Conservation (phyloP, 768 basidiomycete species). For the Amanita rubescens region DNA sequence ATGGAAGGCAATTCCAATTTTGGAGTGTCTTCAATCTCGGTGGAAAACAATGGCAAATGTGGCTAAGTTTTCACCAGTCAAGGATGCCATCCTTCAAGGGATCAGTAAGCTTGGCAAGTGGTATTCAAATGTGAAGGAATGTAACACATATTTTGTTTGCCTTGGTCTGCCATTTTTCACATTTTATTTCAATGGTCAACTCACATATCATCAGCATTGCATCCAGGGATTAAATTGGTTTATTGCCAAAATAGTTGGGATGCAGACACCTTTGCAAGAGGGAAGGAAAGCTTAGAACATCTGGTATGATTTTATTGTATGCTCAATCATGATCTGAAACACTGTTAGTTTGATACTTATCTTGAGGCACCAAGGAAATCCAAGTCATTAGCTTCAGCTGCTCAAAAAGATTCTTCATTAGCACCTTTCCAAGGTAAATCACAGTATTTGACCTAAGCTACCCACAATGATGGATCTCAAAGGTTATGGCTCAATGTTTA, state of each 20-base stretch:
- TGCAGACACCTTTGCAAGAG: conserved; percentile 3
- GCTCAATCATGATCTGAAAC: conserved; percentile 3
- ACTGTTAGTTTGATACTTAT: conserved; percentile 13
- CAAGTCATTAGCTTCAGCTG: background rate
- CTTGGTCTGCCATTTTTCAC: conserved; percentile 14
- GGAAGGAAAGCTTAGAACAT: conserved; percentile 11
- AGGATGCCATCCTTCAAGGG: conserved; percentile 15
- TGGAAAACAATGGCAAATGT: conserved; percentile 15
- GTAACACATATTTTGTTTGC: conserved; percentile 18
- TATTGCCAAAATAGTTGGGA: conserved; percentile 17
- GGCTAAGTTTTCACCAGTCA: conserved; percentile 13
- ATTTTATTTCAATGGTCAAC: background rate
- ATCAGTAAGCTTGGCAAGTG: conserved; percentile 21
- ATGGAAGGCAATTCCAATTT: conserved; percentile 18
- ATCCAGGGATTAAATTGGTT: conserved; percentile 15
- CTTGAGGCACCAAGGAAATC: conserved; percentile 4
- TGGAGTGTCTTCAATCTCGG: conserved; percentile 15
- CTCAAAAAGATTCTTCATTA: background rate
- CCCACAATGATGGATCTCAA: background rate
- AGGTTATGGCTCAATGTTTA: background rate
- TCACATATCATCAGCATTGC: conserved; percentile 11
- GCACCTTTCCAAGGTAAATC: background rate
- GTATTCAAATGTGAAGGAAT: conserved; percentile 16
- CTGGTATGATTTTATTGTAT: conserved; percentile 11
- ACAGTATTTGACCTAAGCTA: background rate